Percentiles rank a stretch among this genome's conserved stretches.
These are phyloP conservation scores for Arbutus unedo DNA, from an alignment of 148 eudicot species.

Conservation along the genomic window DNA sequence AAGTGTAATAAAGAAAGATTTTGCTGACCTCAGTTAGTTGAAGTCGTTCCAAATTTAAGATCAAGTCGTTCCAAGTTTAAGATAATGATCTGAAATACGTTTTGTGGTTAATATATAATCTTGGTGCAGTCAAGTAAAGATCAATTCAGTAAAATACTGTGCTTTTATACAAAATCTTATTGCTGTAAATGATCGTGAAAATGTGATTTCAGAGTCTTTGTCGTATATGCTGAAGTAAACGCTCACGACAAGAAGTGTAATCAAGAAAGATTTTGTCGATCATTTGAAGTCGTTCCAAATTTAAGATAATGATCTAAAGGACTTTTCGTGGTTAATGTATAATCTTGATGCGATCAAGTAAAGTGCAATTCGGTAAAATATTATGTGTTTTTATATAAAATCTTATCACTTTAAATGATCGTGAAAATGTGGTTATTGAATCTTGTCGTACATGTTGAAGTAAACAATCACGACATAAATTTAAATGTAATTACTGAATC, in stretches of 20 bases:
- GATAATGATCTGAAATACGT: too few species aligned
- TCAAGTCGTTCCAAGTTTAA: too few species aligned
- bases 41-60: not conserved
- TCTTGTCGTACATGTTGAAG: not conserved
- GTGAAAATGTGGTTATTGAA: slow-evolving; percentile 3
- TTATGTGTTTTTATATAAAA: not conserved
- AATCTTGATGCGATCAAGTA: not conserved
- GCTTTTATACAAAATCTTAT: not conserved
- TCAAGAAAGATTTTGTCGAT: not conserved
- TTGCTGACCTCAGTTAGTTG: not conserved
- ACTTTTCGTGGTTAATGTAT: not conserved
- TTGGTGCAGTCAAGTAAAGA: too few species aligned
- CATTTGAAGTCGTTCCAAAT: not conserved
- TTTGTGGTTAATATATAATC: too few species aligned
- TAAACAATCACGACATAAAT: not conserved
- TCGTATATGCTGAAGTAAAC: not conserved
- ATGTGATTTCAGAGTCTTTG: slow-evolving; percentile 5
- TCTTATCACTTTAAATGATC: not conserved
- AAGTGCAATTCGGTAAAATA: not conserved
- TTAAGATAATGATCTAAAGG: not conserved
- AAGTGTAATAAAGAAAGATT: not conserved
- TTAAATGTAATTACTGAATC: too few species aligned
- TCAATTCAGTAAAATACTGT: too few species aligned
- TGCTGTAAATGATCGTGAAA: not conserved
- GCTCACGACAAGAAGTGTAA: not conserved